A percentile compares a stretch with the other conserved stretches of the same genome.
Evolutionary conservation across 192 early-diverging fungal species (phyloP).

Genomic region (Coemansia sp.): DNA sequence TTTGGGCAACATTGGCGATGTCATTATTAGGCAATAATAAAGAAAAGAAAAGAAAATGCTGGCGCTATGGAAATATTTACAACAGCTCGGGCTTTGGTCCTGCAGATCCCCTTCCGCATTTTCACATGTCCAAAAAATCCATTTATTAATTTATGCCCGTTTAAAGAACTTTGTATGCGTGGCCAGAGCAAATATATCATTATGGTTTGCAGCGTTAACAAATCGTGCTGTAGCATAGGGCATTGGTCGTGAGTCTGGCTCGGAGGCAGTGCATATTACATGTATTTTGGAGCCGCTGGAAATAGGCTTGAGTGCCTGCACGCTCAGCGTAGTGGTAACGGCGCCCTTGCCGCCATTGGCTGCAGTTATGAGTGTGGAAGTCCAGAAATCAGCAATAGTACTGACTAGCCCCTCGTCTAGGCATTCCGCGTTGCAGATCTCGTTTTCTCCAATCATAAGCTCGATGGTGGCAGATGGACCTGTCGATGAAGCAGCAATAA

Average conservation of each 20-base stretch:
- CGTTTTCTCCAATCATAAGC: background rate
- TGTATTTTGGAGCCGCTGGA: constrained; percentile 6
- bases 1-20: constrained; percentile 6
- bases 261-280: constrained; percentile 19
- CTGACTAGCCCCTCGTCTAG: constrained; percentile 40
- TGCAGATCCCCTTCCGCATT: background rate
- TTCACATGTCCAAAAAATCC: constrained; percentile 5
- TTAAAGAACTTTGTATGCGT: constrained; percentile 46
- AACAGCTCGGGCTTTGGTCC: background rate
- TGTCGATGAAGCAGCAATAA: constrained; percentile 13
- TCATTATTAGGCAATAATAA: background rate
- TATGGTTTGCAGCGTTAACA: constrained; percentile 15
- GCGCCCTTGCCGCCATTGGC: constrained; percentile 22
- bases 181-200: constrained; percentile 20
- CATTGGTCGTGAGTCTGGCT: background rate
- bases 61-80: too few relatives aligned
- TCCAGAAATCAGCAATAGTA: constrained; percentile 46
- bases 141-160: background rate
- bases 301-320: constrained; percentile 26
- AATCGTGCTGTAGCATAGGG: constrained; percentile 35
- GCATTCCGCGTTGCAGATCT: constrained; percentile 14
- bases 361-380: constrained; percentile 40
- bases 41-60: constrained; percentile 1
- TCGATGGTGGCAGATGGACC: constrained; percentile 9
- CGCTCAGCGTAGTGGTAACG: constrained; percentile 41